phyloP scores from a whole-genome alignment of 306 rosid genomes.

The Cucurbita maxima region DNA sequence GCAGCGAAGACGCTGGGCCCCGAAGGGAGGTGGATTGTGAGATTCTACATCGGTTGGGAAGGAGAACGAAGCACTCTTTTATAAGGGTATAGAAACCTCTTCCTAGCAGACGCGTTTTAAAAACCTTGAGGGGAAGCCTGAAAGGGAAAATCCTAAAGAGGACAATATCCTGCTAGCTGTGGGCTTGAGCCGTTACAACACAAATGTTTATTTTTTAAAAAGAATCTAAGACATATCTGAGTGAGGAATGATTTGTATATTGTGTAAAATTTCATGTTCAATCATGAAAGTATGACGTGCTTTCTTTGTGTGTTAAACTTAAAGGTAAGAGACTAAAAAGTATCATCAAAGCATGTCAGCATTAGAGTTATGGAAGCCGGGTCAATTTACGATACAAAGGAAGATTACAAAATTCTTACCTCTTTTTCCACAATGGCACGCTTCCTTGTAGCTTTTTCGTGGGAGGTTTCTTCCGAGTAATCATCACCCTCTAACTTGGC shows the following conservation, averaged over 20 bases:
- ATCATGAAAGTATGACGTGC: neutral
- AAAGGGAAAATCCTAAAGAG: no score
- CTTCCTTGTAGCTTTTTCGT: conserved; percentile 22
- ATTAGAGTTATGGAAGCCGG: neutral
- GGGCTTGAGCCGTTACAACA: no score
- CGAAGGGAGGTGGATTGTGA: no score
- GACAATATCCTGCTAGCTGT: no score
- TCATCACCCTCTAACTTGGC: conserved; percentile 4
- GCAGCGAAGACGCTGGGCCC: no score
- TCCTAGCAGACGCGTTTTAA: no score
- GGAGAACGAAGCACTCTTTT: no score
- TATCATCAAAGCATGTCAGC: neutral
- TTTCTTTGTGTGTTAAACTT: neutral
- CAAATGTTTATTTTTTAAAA: no score
- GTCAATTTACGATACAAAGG: neutral
- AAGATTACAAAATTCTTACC: conserved; percentile 16
- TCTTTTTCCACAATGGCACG: conserved; percentile 9
- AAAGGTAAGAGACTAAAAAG: neutral
- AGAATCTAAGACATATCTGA: no score
- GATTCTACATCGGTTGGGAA: no score
- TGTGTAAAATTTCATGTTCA: neutral
- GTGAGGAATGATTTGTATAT: neutral
- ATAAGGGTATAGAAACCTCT: no score
- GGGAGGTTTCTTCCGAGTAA: conserved; percentile 16
- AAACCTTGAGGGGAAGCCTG: no score